A percentile compares a stretch with the other conserved stretches of the same genome.
Evolutionary conservation across 2,329 filamentous ascomycete species (phyloP).

Genomic region (Aspergillus tanneri): DNA sequence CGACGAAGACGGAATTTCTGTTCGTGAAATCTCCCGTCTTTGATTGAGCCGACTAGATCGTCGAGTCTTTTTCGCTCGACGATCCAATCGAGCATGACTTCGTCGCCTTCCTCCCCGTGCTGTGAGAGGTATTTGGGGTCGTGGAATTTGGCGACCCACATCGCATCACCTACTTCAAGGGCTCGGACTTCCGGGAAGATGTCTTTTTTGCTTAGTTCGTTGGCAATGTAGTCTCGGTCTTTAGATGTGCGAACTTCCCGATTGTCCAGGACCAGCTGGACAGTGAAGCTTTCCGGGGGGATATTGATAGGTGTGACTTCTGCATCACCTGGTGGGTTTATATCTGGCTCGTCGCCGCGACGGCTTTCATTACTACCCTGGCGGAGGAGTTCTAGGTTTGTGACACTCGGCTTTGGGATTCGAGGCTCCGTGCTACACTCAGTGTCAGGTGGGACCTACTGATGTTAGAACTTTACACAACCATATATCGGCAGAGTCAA

Average conservation of each 20-base stretch:
- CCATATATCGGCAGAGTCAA: not conserved
- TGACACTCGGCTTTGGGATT: not conserved
- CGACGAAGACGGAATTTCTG: conserved; percentile 77
- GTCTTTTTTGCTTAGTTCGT: conserved; percentile 66
- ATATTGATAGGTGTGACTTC: conserved; percentile 60
- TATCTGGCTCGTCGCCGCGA: conserved; percentile 1
- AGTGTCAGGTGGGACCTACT: not conserved
- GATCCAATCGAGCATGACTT: conserved; percentile 76
- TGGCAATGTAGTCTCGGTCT: conserved; percentile 74
- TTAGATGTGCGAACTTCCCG: conserved; percentile 71
- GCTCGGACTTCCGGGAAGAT: conserved; percentile 65
- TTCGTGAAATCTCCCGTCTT: conserved; percentile 78
- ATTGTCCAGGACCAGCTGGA: conserved; percentile 71
- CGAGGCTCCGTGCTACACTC: not conserved
- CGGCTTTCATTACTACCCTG: conserved; percentile 15
- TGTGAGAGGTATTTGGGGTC: conserved; percentile 57
- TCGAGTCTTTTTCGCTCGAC: conserved; percentile 78
- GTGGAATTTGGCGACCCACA: conserved; percentile 75
- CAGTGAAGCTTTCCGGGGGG: conserved; percentile 64
- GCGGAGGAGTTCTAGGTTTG: not conserved
- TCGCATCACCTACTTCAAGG: conserved; percentile 70
- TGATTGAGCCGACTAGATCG: conserved; percentile 76
- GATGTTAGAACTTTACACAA: conserved; percentile 4
- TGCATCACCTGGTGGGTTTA: conserved; percentile 17
- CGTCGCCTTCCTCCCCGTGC: conserved; percentile 58